Base-by-base conservation (phyloP, 78 protist species). In the Goniomonas avonlea region DNA sequence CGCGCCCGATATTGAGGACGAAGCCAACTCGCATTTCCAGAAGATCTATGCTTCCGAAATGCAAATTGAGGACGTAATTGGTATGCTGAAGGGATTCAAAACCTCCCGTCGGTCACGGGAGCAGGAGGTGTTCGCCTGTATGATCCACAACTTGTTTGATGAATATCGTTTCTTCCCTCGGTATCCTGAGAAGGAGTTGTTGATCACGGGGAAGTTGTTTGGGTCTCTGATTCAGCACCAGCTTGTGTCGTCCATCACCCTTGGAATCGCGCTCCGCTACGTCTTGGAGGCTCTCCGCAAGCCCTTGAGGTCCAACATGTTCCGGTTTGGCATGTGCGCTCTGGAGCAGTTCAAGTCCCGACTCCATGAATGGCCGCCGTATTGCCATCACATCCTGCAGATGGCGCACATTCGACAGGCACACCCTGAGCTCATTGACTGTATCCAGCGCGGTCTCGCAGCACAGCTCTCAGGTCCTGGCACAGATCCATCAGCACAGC, bases 341-440 rank as follows among this genome's bases (percentile, higher is more conserved):
- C 85, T 96, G 47, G 66, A 82, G 13, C 83, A 82, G 34, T 95
- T 94, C 84, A 66, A 68, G 65, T 23, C 35, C 31, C 53, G 96
- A 13, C 56, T 96, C 3, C 71, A 13, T 29, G 96, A 95, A 73
- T 95, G 96, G 97, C 95, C 94, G 17, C 88, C 85, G 59, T 95
- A 80, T 78, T 88, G 96, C 88, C 47, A 60, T 8, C 89, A 77
- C 48, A 58, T 94, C n/a, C 40, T 53, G 9, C 45, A 59, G 27
- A 31, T 90, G 20, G 73, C 83, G 11, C 79, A 79, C 39, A n/a
- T 88, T 3, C 71, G 55, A 11, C 38, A 18, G 38, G 37, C 27
- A 0, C 56, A 48, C 48, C 77, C 82, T 5, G 66, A 75, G 35
- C 75, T 83, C 21, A 34, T 69, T 32, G 9, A 0, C 20, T 43